These are phyloP conservation scores for Candida palmyrensis DNA, from an alignment of 805 yeast genomes.

Conservation along the genomic window DNA sequence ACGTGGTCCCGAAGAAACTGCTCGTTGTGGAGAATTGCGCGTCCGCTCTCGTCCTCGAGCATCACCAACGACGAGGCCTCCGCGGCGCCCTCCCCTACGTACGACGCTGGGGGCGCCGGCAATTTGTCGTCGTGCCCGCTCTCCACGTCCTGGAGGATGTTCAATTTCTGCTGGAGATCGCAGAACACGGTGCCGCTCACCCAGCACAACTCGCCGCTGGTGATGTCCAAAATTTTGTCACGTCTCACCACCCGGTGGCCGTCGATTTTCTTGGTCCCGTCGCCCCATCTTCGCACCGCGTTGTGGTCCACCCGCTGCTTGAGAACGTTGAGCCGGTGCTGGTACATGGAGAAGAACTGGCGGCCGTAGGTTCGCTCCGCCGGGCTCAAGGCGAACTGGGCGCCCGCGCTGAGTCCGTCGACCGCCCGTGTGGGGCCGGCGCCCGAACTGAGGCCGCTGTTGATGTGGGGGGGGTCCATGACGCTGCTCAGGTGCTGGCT, in stretches of 20 bases:
- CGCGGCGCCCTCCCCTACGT: slow-evolving; percentile 14
- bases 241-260: slow-evolving; percentile 27
- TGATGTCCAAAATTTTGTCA: slow-evolving; percentile 54
- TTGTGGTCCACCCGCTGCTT: slow-evolving; percentile 27
- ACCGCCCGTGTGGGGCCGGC: too few relatives aligned
- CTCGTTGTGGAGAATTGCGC: slow-evolving; percentile 68
- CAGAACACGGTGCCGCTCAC: slow-evolving; percentile 81
- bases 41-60: slow-evolving; percentile 91
- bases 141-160: slow-evolving; percentile 77
- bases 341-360: slow-evolving; percentile 42
- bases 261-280: slow-evolving; percentile 30
- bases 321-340: slow-evolving; percentile 28
- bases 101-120: slow-evolving; percentile 28
- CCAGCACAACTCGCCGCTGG: slow-evolving; percentile 64
- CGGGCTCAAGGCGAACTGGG: slow-evolving; percentile 12
- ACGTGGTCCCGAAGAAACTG: slow-evolving; percentile 46
- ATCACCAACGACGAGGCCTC: slow-evolving; percentile 41
- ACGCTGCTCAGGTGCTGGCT: too few relatives aligned
- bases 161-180: slow-evolving; percentile 81
- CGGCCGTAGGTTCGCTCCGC: slow-evolving; percentile 27
- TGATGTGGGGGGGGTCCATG: too few relatives aligned
- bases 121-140: slow-evolving; percentile 48
- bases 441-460: too few relatives aligned
- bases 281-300: slow-evolving; percentile 50
- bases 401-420: too few relatives aligned